Evolutionary conservation across 805 yeast species (phyloP).

Genomic region (Metschnikowia shivogae): DNA sequence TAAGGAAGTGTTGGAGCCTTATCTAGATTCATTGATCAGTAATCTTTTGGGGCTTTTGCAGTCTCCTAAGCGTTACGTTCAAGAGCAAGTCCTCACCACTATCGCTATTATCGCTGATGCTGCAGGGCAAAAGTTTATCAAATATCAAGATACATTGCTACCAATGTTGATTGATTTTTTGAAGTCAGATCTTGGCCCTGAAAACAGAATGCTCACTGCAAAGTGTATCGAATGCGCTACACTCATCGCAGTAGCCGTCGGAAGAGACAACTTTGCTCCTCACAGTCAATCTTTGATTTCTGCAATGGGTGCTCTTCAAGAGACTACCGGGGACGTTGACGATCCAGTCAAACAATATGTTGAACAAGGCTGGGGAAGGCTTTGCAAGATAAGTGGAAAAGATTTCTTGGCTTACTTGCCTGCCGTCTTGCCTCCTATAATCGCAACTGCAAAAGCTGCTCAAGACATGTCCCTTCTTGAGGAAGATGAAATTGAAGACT

Average conservation of each 20-base stretch:
- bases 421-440: slow-evolving; percentile 82
- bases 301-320: slow-evolving; percentile 69
- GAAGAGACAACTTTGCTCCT: slow-evolving; percentile 78
- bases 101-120: slow-evolving; percentile 97
- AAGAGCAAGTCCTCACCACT: slow-evolving; percentile 95
- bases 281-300: slow-evolving; percentile 71
- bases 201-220: slow-evolving; percentile 76
- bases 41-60: slow-evolving; percentile 73
- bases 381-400: slow-evolving; percentile 79
- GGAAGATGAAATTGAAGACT: slow-evolving; percentile 80
- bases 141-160: slow-evolving; percentile 93
- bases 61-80: slow-evolving; percentile 87
- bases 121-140: slow-evolving; percentile 80
- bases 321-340: slow-evolving; percentile 54
- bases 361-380: slow-evolving; percentile 94
- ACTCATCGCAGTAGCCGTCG: slow-evolving; percentile 90
- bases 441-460: slow-evolving; percentile 80
- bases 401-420: slow-evolving; percentile 84
- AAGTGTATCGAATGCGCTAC: slow-evolving; percentile 96
- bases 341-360: slow-evolving; percentile 85
- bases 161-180: slow-evolving; percentile 78
- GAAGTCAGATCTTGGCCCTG: slow-evolving; percentile 72
- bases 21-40: slow-evolving; percentile 72
- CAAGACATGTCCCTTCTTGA: slow-evolving; percentile 88
- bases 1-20: slow-evolving; percentile 87